Conservation (phyloP, 805 yeast species). For the Saturnispora quitensis region DNA sequence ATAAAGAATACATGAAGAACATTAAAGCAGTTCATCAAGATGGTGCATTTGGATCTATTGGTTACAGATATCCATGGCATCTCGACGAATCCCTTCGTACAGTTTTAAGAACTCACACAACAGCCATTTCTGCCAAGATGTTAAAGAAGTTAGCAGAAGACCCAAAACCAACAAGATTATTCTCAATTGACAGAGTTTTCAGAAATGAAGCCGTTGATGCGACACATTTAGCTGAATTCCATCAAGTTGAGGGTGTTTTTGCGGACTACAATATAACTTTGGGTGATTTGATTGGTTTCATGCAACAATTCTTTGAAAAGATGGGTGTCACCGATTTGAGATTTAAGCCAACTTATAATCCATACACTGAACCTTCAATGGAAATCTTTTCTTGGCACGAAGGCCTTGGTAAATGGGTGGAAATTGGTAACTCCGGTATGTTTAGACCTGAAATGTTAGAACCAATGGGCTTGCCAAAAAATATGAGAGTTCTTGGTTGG, state of each 20-base stretch:
- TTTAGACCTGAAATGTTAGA: slow-evolving; percentile 99
- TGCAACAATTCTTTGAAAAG: slow-evolving; percentile 92
- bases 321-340: slow-evolving; percentile 96
- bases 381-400: slow-evolving; percentile 96
- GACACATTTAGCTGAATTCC: slow-evolving; percentile 98
- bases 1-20: slow-evolving; percentile 66
- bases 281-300: slow-evolving; percentile 95
- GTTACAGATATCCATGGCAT: slow-evolving; percentile 98
- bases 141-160: slow-evolving; percentile 78
- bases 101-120: slow-evolving; percentile 95
- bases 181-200: slow-evolving; percentile 96
- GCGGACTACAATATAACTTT: slow-evolving; percentile 93
- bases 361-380: slow-evolving; percentile 97
- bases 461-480: slow-evolving; percentile 94
- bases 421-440: slow-evolving; percentile 99
- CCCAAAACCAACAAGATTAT: slow-evolving; percentile 84
- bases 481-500: slow-evolving; percentile 92
- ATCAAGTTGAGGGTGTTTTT: slow-evolving; percentile 97
- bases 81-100: slow-evolving; percentile 82
- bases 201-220: slow-evolving; percentile 99
- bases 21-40: slow-evolving; percentile 77
- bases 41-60: slow-evolving; percentile 90
- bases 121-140: slow-evolving; percentile 87
- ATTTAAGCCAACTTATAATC: slow-evolving; percentile 98
- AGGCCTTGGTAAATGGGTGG: slow-evolving; percentile 95